Evolutionary conservation across 371 early-diverging fungal genomes (phyloP), one percentile per base, ranked within the genome.

Genomic region (Mortierella sp.): DNA sequence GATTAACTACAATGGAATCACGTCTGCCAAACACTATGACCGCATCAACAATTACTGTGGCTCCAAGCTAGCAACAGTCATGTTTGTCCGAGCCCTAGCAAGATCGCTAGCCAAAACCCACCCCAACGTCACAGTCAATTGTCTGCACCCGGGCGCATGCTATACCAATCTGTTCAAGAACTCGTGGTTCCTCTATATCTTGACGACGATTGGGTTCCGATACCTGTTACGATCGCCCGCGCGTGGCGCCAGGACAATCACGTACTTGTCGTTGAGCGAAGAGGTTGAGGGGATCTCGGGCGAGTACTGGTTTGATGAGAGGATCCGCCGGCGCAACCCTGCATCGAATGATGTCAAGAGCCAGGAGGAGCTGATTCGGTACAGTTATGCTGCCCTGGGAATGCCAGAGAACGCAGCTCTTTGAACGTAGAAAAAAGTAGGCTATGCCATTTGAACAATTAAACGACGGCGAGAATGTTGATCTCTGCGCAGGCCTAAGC

Each of bases 281-380:
- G 85, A 85, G 76, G 85, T 85, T 1, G 85, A 85, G 55, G 85
- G 85, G 1, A 81, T 85, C 40, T 61, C 76, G 31, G 85, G 85
- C 31, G 81, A 85, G 64, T 85, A 73, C 57, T 85, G 85, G 85
- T 85, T 85, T 28, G 85, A 85, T n/a, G 85, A 85, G 69, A 73
- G 85, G 51, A 85, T 85, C 57, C 76, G 85, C 43, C 75, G 64
- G 71, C 78, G 79, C 8, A 85, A 85, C 69, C 85, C 85, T 19
- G 81, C 74, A 10, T 69, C 85, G 34, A 55, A 75, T 26, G 81
- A 81, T 43, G 57, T 69, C 10, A 72, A 71, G 50, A 50, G 19
- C 57, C 85, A 85, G 46, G 53, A 69, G 61, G 79, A 81, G 51
- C 37, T 85, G 61, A 48, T 85, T 2, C 67, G 54, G 34, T 85